phyloP scores from a whole-genome alignment of 2,329 filamentous ascomycete genomes.

The Colletotrichum lentis region DNA sequence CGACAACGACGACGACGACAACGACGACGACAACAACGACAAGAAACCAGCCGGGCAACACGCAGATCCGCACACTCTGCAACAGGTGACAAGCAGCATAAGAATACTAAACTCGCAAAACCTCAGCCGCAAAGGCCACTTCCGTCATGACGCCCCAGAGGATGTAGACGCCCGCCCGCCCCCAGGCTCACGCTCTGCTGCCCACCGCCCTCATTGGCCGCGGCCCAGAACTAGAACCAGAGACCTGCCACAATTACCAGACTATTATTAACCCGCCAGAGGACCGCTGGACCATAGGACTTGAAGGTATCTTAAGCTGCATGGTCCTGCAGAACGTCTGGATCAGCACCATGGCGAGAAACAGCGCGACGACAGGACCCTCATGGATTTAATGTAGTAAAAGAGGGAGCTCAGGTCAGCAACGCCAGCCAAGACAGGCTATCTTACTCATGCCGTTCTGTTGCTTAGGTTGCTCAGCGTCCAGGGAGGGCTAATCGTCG shows the following conservation, averaged over 20 bases:
- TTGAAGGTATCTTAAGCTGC: not conserved
- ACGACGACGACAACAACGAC: no score
- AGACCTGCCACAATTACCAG: not conserved
- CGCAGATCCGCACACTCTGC: not conserved
- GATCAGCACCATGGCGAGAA: conserved; percentile 8
- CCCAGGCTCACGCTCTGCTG: not conserved
- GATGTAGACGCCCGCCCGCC: conserved; percentile 27
- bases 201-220: conserved; percentile 12
- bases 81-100: no score
- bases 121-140: not conserved
- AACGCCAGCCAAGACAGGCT: no score
- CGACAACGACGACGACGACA: no score
- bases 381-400: conserved; percentile 30
- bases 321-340: conserved; percentile 25
- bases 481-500: not conserved
- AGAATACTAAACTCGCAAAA: not conserved
- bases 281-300: no score
- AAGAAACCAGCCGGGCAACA: conserved; percentile 13
- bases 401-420: conserved; percentile 9
- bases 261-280: not conserved
- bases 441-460: no score
- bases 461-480: not conserved
- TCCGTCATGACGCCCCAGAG: conserved; percentile 26
- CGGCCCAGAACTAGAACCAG: conserved; percentile 32
- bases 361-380: conserved; percentile 1